Conservation (phyloP, 805 yeast genomes). For the Metschnikowia similis region DNA sequence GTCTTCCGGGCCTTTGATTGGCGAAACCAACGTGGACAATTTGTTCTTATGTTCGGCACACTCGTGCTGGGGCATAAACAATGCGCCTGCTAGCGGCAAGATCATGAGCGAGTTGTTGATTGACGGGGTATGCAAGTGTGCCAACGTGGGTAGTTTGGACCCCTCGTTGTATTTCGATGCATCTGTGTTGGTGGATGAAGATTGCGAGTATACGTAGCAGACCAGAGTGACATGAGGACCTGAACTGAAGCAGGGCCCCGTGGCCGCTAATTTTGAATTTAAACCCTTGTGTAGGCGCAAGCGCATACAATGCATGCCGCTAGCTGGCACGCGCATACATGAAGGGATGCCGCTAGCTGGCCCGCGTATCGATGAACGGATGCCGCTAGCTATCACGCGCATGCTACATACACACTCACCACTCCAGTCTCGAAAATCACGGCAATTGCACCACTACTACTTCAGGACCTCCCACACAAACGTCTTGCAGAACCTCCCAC, state of each 20-base stretch:
- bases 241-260: no score
- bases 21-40: constrained; percentile 83
- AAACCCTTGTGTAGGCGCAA: no score
- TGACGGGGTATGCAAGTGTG: constrained; percentile 76
- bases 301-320: no score
- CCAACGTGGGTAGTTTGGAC: constrained; percentile 77
- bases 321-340: no score
- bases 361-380: no score
- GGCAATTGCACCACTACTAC: background rate
- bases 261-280: no score
- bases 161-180: constrained; percentile 89
- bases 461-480: background rate
- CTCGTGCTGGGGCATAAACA: constrained; percentile 98
- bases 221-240: no score
- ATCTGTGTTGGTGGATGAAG: constrained; percentile 33
- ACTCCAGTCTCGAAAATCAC: no score
- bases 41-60: constrained; percentile 87
- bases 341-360: no score
- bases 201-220: background rate
- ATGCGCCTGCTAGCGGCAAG: constrained; percentile 96
- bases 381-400: no score
- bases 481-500: no score
- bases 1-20: constrained; percentile 88
- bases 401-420: no score
- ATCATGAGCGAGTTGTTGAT: constrained; percentile 80